Evolutionary conservation across 2,329 filamentous ascomycete species (phyloP).

Genomic region (Aphanoascus verrucosus): DNA sequence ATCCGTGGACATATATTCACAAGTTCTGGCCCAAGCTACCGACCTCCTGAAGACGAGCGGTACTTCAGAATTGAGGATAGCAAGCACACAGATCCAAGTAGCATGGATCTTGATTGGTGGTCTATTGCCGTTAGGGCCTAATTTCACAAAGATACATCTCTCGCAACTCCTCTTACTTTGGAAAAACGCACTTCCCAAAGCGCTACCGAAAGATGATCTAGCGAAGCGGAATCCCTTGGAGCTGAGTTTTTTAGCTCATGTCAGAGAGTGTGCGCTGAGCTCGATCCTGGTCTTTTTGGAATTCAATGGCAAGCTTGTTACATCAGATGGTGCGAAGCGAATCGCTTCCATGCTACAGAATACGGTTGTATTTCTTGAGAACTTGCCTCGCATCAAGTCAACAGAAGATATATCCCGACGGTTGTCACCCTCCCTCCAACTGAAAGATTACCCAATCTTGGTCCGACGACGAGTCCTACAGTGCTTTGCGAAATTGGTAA

Average conservation of each 20-base stretch:
- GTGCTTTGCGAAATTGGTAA: slow-evolving; percentile 86
- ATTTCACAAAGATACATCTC: slow-evolving; percentile 97
- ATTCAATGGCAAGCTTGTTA: slow-evolving; percentile 84
- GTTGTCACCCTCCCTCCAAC: slow-evolving; percentile 71
- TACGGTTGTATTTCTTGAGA: slow-evolving; percentile 79
- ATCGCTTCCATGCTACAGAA: slow-evolving; percentile 92
- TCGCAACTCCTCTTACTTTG: slow-evolving; percentile 86
- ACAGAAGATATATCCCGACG: slow-evolving; percentile 78
- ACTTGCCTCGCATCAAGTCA: slow-evolving; percentile 69
- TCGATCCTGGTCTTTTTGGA: slow-evolving; percentile 87
- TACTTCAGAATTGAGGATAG: slow-evolving; percentile 78
- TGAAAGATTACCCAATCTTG: slow-evolving; percentile 87
- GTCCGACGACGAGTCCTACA: slow-evolving; percentile 85
- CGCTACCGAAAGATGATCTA: slow-evolving; percentile 84
- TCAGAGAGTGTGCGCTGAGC: slow-evolving; percentile 84
- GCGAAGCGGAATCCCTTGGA: slow-evolving; percentile 74
- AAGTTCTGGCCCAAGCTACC: slow-evolving; percentile 82
- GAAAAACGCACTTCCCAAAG: slow-evolving; percentile 95
- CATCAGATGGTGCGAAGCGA: slow-evolving; percentile 84
- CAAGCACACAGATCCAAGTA: slow-evolving; percentile 90
- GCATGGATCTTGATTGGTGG: slow-evolving; percentile 96
- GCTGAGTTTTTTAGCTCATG: slow-evolving; percentile 84
- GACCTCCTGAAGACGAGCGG: slow-evolving; percentile 85
- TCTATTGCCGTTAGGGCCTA: slow-evolving; percentile 89
- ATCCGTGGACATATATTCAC: slow-evolving; percentile 88